Evolutionary conservation across 2,329 filamentous ascomycete species (phyloP).

Genomic region (Rhexocercosporidium sp.): DNA sequence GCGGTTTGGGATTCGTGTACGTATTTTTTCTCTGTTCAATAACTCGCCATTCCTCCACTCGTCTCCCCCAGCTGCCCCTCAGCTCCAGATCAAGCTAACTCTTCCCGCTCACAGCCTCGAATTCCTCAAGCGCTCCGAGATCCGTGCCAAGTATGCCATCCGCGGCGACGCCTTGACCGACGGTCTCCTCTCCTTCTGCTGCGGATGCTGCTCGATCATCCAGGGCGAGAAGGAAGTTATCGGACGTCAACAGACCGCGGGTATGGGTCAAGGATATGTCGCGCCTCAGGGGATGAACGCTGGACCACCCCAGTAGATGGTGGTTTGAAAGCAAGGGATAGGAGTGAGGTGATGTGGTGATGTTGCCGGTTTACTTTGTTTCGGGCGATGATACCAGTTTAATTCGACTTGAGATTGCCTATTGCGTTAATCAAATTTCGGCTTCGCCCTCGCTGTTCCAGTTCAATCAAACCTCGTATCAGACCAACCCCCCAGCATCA

Average conservation of each 20-base stretch:
- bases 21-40: not conserved
- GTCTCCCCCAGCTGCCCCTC: too few relatives aligned
- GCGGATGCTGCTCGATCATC: conserved; percentile 37
- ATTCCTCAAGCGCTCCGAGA: conserved; percentile 32
- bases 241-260: conserved; percentile 12
- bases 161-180: conserved; percentile 44
- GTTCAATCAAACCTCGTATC: too few relatives aligned
- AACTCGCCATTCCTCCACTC: too few relatives aligned
- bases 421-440: too few relatives aligned
- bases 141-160: conserved; percentile 34
- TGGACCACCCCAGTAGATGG: not conserved
- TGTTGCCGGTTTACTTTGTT: not conserved
- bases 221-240: conserved; percentile 39
- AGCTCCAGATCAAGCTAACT: not conserved
- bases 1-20: conserved; percentile 30
- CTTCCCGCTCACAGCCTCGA: conserved; percentile 19
- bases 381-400: not conserved
- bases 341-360: not conserved
- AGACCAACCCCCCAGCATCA: too few relatives aligned
- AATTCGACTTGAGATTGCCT: not conserved
- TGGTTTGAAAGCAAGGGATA: not conserved
- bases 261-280: conserved; percentile 22
- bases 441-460: too few relatives aligned
- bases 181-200: conserved; percentile 46
- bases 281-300: conserved; percentile 24